Evolutionary conservation across 208 protist genomes (phyloP).

Genomic region (Trypanosoma lewisi): DNA sequence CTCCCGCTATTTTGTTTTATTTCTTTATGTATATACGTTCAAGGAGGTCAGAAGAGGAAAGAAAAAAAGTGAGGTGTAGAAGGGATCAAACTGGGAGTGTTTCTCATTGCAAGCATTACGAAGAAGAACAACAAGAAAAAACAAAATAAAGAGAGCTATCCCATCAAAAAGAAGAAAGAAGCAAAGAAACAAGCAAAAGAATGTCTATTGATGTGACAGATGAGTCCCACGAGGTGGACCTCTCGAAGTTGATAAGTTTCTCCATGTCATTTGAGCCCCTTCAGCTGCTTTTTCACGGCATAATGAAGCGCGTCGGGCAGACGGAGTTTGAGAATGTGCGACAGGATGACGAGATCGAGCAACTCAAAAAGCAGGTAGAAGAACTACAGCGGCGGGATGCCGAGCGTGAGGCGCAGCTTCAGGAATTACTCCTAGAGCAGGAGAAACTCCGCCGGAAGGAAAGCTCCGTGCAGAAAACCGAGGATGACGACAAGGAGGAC

Average conservation of each 20-base stretch:
- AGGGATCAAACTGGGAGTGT: neutral
- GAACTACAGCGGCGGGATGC: slow-evolving; percentile 30
- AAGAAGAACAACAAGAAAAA: slow-evolving; percentile 6
- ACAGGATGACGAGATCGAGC: slow-evolving; percentile 44
- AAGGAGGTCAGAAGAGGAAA: neutral
- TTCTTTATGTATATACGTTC: too few species aligned
- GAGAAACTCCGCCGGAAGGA: slow-evolving; percentile 18
- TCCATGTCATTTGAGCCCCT: slow-evolving; percentile 70
- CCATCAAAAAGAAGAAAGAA: neutral
- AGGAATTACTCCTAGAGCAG: slow-evolving; percentile 10
- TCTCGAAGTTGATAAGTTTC: slow-evolving; percentile 78
- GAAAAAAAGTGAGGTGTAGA: slow-evolving; percentile 1
- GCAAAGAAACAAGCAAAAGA: neutral
- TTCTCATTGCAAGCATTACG: too few species aligned
- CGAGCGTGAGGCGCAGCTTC: slow-evolving; percentile 11
- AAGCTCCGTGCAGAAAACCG: neutral
- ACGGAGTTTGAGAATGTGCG: slow-evolving; percentile 48
- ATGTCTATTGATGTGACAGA: slow-evolving; percentile 17
- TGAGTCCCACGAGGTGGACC: slow-evolving; percentile 49
- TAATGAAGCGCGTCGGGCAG: slow-evolving; percentile 49
- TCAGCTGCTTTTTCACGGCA: slow-evolving; percentile 63
- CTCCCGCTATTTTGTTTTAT: too few species aligned
- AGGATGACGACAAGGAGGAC: slow-evolving; percentile 22
- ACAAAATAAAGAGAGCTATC: neutral
- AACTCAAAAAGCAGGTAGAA: slow-evolving; percentile 33